Evolutionary conservation across 2,329 filamentous ascomycete species (phyloP), one percentile per base, ranked within the genome.

Genomic region (Camillea tinctor): DNA sequence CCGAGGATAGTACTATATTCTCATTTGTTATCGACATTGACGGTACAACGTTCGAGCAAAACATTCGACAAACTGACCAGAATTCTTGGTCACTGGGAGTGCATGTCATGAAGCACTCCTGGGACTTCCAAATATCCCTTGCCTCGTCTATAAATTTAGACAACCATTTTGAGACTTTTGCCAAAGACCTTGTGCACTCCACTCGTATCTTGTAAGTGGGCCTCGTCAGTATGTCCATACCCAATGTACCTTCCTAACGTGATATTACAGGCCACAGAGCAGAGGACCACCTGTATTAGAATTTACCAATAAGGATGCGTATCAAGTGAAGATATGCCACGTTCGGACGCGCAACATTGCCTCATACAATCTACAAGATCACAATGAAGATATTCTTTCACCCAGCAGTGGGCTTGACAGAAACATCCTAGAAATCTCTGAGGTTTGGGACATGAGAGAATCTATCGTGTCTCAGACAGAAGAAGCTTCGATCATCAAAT

Each of bases 101-200:
- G 7, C 66, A 72, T 51, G 73, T 71, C 56, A 64, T 67, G 15
- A 66, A 69, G 49, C 65, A 68, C 1, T 52, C 58, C 6, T 73
- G 70, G 66, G 72, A 74, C 54, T 71, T 73, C 49, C 60, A 61
- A 53, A 53, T 72, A 15, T 54, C 59, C 1, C 54, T 74, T 9
- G 62, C 65, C 0, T 60, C 56, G 23, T 60, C 62, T 21, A 59
- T 61, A 19, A 52, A 69, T 55, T 51, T 73, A 23, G 54, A 59
- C 1, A 54, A 65, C n/a, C 40, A 22, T 3, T 72, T 51, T 54
- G 56, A 54, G 5, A 15, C 9, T 2, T 73, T 74, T 23, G 69
- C 68, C 1, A 49, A 62, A 22, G 67, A 70, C 4, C 64, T 74
- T 2, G 60, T 69, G 3, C 36, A 59, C 19, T 65, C 62, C 5